Conservation (phyloP, 2,329 filamentous ascomycete species). For the Ilyonectria mors-panacis region DNA sequence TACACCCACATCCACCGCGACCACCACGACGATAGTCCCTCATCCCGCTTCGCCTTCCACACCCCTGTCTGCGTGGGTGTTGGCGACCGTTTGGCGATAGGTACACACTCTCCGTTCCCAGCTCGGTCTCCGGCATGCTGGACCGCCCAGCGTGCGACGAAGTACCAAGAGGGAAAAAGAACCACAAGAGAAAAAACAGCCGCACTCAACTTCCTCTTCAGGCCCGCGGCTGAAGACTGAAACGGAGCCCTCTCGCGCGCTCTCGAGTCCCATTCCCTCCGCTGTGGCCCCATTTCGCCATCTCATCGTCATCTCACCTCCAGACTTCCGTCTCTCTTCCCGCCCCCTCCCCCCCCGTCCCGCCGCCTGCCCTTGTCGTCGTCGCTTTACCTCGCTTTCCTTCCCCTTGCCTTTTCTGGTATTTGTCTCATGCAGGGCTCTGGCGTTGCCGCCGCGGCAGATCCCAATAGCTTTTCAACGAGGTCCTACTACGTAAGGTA, state of each 20-base stretch:
- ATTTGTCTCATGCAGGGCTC: neutral
- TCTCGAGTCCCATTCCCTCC: constrained; percentile 4
- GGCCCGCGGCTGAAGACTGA: constrained; percentile 23
- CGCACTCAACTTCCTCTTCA: constrained; percentile 19
- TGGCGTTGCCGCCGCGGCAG: neutral
- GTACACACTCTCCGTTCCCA: neutral
- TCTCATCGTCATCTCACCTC: constrained; percentile 13
- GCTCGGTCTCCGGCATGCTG: neutral
- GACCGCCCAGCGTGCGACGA: neutral
- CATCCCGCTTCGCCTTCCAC: neutral
- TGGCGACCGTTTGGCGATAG: neutral
- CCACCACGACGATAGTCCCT: constrained; percentile 24
- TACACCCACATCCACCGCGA: neutral
- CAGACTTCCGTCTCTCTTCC: neutral
- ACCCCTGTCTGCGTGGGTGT: neutral
- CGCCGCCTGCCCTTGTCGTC: neutral
- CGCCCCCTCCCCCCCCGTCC: neutral
- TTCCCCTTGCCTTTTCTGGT: constrained; percentile 8
- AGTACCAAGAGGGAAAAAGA: neutral
- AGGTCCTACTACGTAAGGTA: neutral
- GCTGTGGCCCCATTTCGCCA: neutral
- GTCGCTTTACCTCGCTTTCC: neutral
- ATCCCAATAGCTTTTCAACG: neutral
- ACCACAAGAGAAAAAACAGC: neutral
- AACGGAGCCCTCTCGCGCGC: constrained; percentile 18